A percentile compares a stretch with the other conserved stretches of the same genome.
phyloP scores from a whole-genome alignment of 257 asterid genomes.

The Eucommia ulmoides region DNA sequence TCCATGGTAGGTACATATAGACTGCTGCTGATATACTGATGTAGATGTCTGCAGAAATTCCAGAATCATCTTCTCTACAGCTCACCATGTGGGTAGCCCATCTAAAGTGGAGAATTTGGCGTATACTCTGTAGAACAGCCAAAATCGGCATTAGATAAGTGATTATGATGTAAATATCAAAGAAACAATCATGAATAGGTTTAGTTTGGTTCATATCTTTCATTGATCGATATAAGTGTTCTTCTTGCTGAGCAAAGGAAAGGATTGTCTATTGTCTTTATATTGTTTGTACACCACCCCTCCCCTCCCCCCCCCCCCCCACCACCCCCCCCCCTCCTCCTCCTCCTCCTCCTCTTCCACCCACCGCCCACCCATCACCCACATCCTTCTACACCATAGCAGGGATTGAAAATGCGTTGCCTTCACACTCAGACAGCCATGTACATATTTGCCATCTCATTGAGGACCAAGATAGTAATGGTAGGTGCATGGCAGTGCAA shows the following conservation, averaged over 20 bases:
- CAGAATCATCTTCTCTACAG: background rate
- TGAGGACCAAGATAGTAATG: no score
- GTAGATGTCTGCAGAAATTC: background rate
- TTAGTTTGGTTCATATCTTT: background rate
- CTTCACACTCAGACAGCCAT: no score
- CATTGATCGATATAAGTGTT: background rate
- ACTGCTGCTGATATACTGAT: background rate
- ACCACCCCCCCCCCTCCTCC: no score
- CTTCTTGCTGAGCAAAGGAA: background rate
- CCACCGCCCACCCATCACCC: no score
- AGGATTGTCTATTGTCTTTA: background rate
- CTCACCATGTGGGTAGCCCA: background rate
- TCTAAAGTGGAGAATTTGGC: background rate
- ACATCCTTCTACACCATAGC: no score
- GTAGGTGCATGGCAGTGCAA: no score
- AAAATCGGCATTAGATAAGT: background rate
- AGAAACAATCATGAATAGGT: background rate
- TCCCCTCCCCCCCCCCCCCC: background rate
- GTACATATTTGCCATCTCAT: no score
- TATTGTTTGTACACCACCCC: background rate
- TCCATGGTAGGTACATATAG: background rate
- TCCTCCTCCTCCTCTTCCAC: no score
- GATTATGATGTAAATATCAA: background rate
- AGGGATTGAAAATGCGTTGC: no score
- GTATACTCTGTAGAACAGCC: background rate